Base-by-base conservation (phyloP, 495 filamentous ascomycete genomes). In the Trichoderma virens region DNA sequence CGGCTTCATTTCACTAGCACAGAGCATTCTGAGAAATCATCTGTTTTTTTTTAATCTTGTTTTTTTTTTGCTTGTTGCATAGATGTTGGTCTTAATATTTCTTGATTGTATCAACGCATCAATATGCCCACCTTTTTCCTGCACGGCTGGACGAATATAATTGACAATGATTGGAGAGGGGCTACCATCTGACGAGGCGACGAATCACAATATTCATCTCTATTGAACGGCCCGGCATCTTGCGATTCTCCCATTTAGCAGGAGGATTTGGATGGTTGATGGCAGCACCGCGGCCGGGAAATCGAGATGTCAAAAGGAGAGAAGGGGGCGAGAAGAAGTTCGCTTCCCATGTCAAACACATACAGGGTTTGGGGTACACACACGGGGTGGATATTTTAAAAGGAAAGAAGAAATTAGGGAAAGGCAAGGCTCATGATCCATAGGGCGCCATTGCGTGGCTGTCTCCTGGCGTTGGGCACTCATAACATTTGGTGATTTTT, bases 1-100 rank as follows among this genome's bases (percentile, higher is more conserved):
- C 28, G 41, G 30, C 67, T 66, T 59, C 65, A 62, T 61, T 61
- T 67, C 39, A 43, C 41, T 25, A 39, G 63, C 35, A 38, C 65
- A 45, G 35, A 61, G 39, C 61, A 62, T 65, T 63, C 41, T 45
- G 34, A 45, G 51, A 60, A 61, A 64, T 61, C 62, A 51, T 66
- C 51, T 63, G 23, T 9, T 30, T 54, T 54, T 54, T 27, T 54
- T 8, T 54, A 14, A 16, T 43, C 2, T 8, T 47, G 18, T 20
- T 56, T n/a, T 51, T 51, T 8, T 51, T 56, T 56, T 56, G 51
- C 51, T 56, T 56, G 51, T 56, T 56, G 51, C 51, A 56, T 56
- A 56, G 51, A 47, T 47, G 43, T 20, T 47, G 43, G 20, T 47
- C 20, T 47, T 20, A 47, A 8, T 20, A 9, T 56, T 30, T 56